A percentile compares a stretch with the other conserved stretches of the same genome.
Conservation (phyloP, 495 filamentous ascomycete genomes). For the Paragyromitra xinjiangensis region DNA sequence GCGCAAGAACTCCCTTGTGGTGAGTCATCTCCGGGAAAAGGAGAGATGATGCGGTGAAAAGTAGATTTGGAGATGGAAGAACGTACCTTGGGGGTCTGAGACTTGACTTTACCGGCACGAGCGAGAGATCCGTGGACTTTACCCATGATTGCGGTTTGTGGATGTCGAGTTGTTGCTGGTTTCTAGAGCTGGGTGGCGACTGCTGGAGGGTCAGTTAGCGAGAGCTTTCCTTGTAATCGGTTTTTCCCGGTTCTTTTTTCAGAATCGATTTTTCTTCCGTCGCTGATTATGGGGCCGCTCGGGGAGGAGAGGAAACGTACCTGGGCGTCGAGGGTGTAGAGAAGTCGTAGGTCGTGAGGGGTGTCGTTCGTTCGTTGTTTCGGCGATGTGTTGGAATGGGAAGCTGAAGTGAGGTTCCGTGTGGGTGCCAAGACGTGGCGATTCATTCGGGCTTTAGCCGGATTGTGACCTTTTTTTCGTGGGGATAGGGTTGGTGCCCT, state of each 20-base stretch:
- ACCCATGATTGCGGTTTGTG: conserved; percentile 73
- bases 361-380: conserved; percentile 32
- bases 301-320: conserved; percentile 16
- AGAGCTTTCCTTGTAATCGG: not conserved
- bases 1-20: not conserved
- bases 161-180: conserved; percentile 21
- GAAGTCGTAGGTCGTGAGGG: conserved; percentile 30
- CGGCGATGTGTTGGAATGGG: conserved; percentile 12
- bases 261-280: not conserved
- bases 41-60: conserved; percentile 15
- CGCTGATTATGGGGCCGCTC: not conserved
- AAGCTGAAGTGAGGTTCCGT: conserved; percentile 32
- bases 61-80: not conserved
- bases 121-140: conserved; percentile 93
- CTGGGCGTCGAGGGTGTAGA: conserved; percentile 22
- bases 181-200: conserved; percentile 26
- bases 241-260: not conserved
- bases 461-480: conserved; percentile 43
- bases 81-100: conserved; percentile 86
- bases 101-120: conserved; percentile 97
- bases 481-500: conserved; percentile 31
- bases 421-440: conserved; percentile 46
- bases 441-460: conserved; percentile 21
- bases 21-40: conserved; percentile 27
- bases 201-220: conserved; percentile 21